Conservation (phyloP, 2,329 filamentous ascomycete genomes). For the Sporothrix humicola region DNA sequence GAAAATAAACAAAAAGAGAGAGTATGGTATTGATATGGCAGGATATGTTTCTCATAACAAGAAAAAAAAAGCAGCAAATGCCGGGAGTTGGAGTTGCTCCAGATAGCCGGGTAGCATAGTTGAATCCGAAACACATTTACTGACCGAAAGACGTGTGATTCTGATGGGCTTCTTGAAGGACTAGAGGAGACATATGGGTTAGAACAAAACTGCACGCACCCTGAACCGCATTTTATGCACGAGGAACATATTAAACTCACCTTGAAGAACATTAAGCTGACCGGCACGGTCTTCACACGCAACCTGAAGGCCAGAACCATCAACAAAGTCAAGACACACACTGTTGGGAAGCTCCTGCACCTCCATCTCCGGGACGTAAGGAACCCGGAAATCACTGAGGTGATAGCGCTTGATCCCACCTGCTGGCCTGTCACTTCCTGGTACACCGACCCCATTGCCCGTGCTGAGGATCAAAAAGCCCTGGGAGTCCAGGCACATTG, state of each 20-base stretch:
- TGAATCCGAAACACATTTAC: slow-evolving; percentile 36
- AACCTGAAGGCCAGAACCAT: slow-evolving; percentile 66
- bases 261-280: slow-evolving; percentile 60
- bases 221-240: not conserved
- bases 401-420: slow-evolving; percentile 75
- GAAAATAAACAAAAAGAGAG: too few relatives aligned
- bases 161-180: slow-evolving; percentile 52
- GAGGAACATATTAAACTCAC: slow-evolving; percentile 49
- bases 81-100: too few relatives aligned
- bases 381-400: slow-evolving; percentile 79
- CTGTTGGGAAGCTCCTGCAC: slow-evolving; percentile 92
- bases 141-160: slow-evolving; percentile 45
- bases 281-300: slow-evolving; percentile 67
- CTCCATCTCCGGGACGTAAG: slow-evolving; percentile 86
- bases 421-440: slow-evolving; percentile 55
- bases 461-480: slow-evolving; percentile 83
- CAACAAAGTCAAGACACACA: slow-evolving; percentile 65
- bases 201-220: not conserved
- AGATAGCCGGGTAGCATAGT: too few relatives aligned
- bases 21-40: too few relatives aligned
- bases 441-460: slow-evolving; percentile 58
- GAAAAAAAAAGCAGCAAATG: too few relatives aligned
- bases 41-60: too few relatives aligned
- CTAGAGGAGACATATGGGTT: slow-evolving; percentile 39
- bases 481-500: slow-evolving; percentile 80